Percentiles rank a stretch among this genome's conserved stretches.
Evolutionary conservation across 2,329 filamentous ascomycete genomes (phyloP).

Genomic region (Basipetospora chlamydospora): DNA sequence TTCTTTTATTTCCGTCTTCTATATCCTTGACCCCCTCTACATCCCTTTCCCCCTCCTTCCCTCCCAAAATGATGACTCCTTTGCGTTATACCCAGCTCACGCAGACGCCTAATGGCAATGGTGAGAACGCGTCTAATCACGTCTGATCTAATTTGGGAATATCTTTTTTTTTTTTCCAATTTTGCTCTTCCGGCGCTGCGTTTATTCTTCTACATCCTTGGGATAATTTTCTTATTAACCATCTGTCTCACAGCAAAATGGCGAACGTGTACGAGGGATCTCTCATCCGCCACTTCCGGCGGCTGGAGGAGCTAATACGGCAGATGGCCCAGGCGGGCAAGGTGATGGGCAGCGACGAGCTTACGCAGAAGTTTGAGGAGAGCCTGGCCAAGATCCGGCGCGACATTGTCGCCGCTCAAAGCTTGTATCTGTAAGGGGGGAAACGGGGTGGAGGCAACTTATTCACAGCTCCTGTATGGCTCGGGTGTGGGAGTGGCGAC

Average conservation of each 20-base stretch:
- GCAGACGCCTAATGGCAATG: too few species aligned
- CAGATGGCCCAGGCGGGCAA: conserved; percentile 94
- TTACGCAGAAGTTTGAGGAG: conserved; percentile 82
- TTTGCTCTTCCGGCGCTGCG: too few species aligned
- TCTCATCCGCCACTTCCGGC: conserved; percentile 87
- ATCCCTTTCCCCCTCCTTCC: background rate
- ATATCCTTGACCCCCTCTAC: conserved; percentile 4
- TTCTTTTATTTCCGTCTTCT: background rate
- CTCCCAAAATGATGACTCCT: too few species aligned
- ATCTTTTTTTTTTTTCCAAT: too few species aligned
- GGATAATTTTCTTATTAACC: conserved; percentile 10
- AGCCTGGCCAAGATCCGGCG: conserved; percentile 74
- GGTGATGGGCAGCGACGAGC: conserved; percentile 94
- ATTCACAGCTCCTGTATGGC: background rate
- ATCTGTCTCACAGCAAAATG: conserved; percentile 62
- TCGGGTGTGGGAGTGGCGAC: background rate
- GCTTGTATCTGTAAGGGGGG: conserved; percentile 82
- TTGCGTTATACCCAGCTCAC: too few species aligned
- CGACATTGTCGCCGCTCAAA: conserved; percentile 91
- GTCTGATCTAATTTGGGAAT: too few species aligned
- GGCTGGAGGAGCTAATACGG: conserved; percentile 81
- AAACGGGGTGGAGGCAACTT: conserved; percentile 10
- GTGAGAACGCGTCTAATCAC: too few species aligned
- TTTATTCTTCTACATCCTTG: too few species aligned
- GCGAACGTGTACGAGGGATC: conserved; percentile 96